These are phyloP conservation scores for Stramenopiles sp. DNA, from an alignment of 352 stramenopile species.

Conservation along the genomic window DNA sequence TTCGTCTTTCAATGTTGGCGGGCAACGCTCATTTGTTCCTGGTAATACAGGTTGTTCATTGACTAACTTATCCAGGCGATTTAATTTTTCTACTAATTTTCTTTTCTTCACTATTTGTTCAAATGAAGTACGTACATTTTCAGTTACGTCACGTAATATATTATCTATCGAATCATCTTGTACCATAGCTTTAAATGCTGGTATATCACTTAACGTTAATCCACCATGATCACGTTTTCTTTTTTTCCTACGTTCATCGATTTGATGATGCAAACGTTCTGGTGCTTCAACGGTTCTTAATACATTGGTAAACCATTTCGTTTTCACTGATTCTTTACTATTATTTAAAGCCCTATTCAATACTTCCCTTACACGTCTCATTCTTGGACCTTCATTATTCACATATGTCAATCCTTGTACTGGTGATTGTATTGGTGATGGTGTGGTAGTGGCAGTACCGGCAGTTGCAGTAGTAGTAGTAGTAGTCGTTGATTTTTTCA, in stretches of 20 bases:
- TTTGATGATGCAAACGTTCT: background rate
- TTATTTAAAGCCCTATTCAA: background rate
- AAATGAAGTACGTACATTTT: background rate
- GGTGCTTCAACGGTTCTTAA: background rate
- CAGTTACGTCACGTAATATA: background rate
- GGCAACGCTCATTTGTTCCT: background rate
- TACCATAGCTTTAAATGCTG: background rate
- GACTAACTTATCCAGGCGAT: background rate
- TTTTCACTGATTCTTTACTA: background rate
- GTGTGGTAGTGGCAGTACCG: too few relatives aligned
- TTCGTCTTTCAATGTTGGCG: background rate
- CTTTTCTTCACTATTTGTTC: background rate
- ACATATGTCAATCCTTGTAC: background rate
- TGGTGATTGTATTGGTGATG: too few relatives aligned
- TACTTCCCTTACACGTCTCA: background rate
- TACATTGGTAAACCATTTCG: background rate
- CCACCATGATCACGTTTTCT: background rate
- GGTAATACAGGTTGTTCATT: background rate
- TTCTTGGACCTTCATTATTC: background rate
- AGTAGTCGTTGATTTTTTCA: too few relatives aligned
- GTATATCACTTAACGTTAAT: background rate
- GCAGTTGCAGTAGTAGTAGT: too few relatives aligned
- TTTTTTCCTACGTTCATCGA: background rate
- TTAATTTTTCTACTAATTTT: background rate
- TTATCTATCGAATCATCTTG: background rate